These are phyloP conservation scores for Rhizoclosmatium globosum DNA, from an alignment of 192 early-diverging fungal species.

Conservation along the genomic window DNA sequence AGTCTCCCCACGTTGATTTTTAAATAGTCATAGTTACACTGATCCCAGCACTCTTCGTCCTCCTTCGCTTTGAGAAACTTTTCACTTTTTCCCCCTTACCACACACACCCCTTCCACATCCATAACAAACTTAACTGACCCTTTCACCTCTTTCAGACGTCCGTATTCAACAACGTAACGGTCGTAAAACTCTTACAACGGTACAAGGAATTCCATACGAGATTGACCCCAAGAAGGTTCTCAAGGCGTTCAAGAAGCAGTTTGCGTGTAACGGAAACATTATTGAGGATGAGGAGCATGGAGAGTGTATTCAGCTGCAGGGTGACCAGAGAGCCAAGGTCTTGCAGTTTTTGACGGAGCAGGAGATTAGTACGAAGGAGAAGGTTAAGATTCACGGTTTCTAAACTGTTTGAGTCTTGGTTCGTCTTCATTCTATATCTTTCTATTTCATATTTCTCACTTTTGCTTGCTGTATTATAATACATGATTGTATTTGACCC, in stretches of 20 bases:
- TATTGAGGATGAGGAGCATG: conserved; percentile 90
- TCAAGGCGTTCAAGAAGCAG: conserved; percentile 97
- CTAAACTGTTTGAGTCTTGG: conserved; percentile 44
- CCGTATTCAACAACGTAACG: conserved; percentile 96
- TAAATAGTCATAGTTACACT: conserved; percentile 40
- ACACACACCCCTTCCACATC: background rate
- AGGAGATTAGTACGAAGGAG: conserved; percentile 85
- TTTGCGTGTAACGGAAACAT: conserved; percentile 98
- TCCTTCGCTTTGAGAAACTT: background rate
- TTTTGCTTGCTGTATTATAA: too few species aligned
- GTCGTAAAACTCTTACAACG: conserved; percentile 96
- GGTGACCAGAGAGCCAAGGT: conserved; percentile 94
- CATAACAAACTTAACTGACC: background rate
- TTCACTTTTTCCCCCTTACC: background rate
- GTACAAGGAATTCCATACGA: conserved; percentile 89
- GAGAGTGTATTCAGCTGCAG: conserved; percentile 91
- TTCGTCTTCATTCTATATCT: too few species aligned
- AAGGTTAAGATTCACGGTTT: conserved; percentile 97
- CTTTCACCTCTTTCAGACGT: conserved; percentile 74
- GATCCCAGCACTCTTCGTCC: background rate
- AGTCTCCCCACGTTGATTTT: conserved; percentile 32
- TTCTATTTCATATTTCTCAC: too few species aligned
- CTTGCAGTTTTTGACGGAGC: conserved; percentile 75
- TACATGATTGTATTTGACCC: too few species aligned
- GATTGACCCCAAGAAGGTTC: conserved; percentile 87